Evolutionary conservation across 2,329 filamentous ascomycete genomes (phyloP), one percentile per base, ranked within the genome.

Genomic region (Clarireedia homoeocarpa): DNA sequence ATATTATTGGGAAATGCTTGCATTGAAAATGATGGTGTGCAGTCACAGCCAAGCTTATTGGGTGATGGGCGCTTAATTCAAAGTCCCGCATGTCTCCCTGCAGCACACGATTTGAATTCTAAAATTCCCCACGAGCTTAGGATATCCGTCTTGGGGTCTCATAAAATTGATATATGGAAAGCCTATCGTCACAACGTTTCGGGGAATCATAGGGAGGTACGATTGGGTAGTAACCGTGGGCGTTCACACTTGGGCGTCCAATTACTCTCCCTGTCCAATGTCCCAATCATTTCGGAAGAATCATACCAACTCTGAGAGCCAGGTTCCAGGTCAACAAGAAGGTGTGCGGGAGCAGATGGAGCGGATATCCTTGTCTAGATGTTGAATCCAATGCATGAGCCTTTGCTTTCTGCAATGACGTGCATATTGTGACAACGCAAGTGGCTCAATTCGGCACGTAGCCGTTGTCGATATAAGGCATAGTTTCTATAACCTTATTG

Each of bases 351-450:
- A 44, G 26, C 4, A 34, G 5, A 49, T 42, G 46, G 40, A 36
- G 39, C 46, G 26, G 4, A 20, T 2, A 36, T 24, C 52, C 45
- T 9, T 44, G 38, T 50, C 46, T 24, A 42, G 46, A 38, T 44
- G 39, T 46, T 44, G 38, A 50, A 40, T 55, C 34, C 36, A 34
- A 12, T 50, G 52, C 52, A 55, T 55, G 17, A 39, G 26, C 42
- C 48, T 36, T 54, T 45, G 27, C 36, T 55, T 50, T 44, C 51
- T 55, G 52, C 15, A 55, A 55, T 55, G 52, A 55, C 52, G 52
- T 55, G 52, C 52, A 55, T 55, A 50, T 44, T 55, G 52, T 50
- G 26, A 50, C 26, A 26, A 48, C 46, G 38, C 46, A 55, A 23
- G 15, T 50, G 46, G 34, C 20, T 40, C 51, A 4, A 54, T 50